phyloP scores from a whole-genome alignment of 2,329 filamentous ascomycete species.

The Blastomyces parvus region DNA sequence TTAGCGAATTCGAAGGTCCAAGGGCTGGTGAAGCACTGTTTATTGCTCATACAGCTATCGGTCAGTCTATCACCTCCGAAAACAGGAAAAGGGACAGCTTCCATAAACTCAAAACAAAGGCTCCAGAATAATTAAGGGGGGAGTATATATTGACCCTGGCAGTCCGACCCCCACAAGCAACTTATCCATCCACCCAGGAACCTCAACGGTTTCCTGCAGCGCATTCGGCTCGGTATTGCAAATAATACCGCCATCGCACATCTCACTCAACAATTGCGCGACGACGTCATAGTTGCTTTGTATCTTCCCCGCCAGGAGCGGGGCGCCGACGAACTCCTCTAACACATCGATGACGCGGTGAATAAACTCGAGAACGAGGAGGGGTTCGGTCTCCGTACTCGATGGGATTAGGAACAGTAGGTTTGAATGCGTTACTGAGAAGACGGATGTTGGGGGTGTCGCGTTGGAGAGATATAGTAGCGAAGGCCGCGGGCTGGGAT shows the following conservation, averaged over 20 bases:
- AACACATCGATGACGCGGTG: conserved; percentile 86
- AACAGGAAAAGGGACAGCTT: not conserved
- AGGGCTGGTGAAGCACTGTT: conserved; percentile 35
- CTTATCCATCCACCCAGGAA: conserved; percentile 82
- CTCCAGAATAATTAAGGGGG: not conserved
- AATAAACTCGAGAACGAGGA: conserved; percentile 86
- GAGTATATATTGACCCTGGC: conserved; percentile 49
- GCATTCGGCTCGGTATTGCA: conserved; percentile 90
- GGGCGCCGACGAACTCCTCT: conserved; percentile 87
- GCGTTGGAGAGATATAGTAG: conserved; percentile 75
- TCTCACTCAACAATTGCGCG: conserved; percentile 83
- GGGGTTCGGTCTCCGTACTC: conserved; percentile 78
- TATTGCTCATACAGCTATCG: not conserved
- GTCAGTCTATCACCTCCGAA: not conserved
- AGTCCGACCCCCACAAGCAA: conserved; percentile 78
- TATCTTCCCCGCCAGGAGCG: conserved; percentile 74
- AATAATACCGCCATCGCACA: conserved; percentile 89
- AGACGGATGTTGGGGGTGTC: conserved; percentile 77
- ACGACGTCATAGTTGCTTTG: conserved; percentile 88
- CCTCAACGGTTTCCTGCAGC: conserved; percentile 80
- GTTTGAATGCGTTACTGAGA: conserved; percentile 77
- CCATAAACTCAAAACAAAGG: not conserved
- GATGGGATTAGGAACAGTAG: conserved; percentile 76
- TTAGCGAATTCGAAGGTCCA: conserved; percentile 31
- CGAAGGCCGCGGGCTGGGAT: conserved; percentile 71